phyloP scores from a whole-genome alignment of 2,329 filamentous ascomycete species.

The Dothiorella sarmentorum region DNA sequence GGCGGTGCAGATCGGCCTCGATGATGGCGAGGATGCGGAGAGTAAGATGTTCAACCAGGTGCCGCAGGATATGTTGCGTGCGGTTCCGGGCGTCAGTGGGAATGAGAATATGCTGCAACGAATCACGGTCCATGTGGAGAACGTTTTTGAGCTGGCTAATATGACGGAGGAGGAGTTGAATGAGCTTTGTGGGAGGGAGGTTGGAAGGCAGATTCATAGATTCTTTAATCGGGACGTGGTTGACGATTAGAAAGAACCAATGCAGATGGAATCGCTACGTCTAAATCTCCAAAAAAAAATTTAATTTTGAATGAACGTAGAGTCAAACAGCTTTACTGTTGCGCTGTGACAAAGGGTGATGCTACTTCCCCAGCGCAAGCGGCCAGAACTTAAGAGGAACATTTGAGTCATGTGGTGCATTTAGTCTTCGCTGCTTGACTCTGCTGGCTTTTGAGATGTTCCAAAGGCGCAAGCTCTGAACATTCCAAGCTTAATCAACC shows the following conservation, averaged over 20 bases:
- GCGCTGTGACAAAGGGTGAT: too few relatives aligned
- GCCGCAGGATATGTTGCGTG: constrained; percentile 84
- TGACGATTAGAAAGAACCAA: constrained; percentile 4
- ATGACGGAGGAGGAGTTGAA: constrained; percentile 72
- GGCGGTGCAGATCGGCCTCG: constrained; percentile 78
- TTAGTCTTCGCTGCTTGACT: background rate
- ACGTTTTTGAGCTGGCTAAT: constrained; percentile 79
- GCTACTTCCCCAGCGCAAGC: too few relatives aligned
- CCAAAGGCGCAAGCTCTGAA: background rate
- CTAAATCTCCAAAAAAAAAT: too few relatives aligned
- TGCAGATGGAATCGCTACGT: too few relatives aligned
- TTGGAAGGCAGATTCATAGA: constrained; percentile 68
- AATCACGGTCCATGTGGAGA: constrained; percentile 69
- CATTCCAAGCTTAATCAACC: background rate
- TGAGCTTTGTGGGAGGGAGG: constrained; percentile 71
- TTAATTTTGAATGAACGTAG: too few relatives aligned
- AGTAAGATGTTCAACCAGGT: constrained; percentile 74
- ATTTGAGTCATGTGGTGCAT: background rate
- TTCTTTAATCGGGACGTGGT: constrained; percentile 71
- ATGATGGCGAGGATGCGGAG: constrained; percentile 51
- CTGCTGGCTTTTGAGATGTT: background rate
- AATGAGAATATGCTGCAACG: constrained; percentile 68
- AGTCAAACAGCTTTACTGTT: too few relatives aligned
- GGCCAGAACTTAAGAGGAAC: background rate
- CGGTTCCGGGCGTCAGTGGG: constrained; percentile 74